Evolutionary conservation across 2,329 filamentous ascomycete species (phyloP).

Genomic region (Paramyrothecium roridum): DNA sequence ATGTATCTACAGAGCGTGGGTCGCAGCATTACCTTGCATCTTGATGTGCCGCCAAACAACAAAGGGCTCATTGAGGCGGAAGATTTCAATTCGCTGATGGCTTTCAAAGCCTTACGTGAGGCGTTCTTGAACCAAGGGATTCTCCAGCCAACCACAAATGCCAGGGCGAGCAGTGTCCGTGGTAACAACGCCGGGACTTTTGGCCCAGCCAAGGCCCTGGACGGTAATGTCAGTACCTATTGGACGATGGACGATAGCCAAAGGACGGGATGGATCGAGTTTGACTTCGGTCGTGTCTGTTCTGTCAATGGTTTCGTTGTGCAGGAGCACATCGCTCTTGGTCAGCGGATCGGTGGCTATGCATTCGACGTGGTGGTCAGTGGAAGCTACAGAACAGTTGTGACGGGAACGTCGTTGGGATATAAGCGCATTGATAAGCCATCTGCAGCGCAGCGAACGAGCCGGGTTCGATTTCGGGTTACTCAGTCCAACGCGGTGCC

Average conservation of each 20-base stretch:
- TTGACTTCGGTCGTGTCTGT: slow-evolving; percentile 13
- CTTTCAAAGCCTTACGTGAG: slow-evolving; percentile 10
- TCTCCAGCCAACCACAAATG: slow-evolving; percentile 6
- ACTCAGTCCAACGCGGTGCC: slow-evolving; percentile 21
- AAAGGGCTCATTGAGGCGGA: neutral
- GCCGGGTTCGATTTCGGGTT: slow-evolving; percentile 14
- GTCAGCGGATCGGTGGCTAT: slow-evolving; percentile 24
- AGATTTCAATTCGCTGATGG: neutral
- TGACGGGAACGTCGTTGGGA: slow-evolving; percentile 18
- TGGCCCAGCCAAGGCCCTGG: slow-evolving; percentile 16
- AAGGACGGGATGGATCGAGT: slow-evolving; percentile 18
- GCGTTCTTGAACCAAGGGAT: slow-evolving; percentile 14
- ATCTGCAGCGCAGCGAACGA: slow-evolving; percentile 9
- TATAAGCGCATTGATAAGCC: slow-evolving; percentile 20
- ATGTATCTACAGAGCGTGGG: slow-evolving; percentile 23
- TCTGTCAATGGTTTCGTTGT: slow-evolving; percentile 18
- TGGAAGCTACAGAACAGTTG: slow-evolving; percentile 11
- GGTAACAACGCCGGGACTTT: slow-evolving; percentile 10
- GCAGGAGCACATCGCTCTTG: slow-evolving; percentile 22
- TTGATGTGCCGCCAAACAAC: neutral
- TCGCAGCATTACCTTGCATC: slow-evolving; percentile 14
- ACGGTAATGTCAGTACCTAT: slow-evolving; percentile 16
- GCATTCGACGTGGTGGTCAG: slow-evolving; percentile 14
- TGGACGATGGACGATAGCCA: slow-evolving; percentile 18
- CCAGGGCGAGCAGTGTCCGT: slow-evolving; percentile 16